Conservation (phyloP, 179 eudicot genomes). For the Silene coronaria region DNA sequence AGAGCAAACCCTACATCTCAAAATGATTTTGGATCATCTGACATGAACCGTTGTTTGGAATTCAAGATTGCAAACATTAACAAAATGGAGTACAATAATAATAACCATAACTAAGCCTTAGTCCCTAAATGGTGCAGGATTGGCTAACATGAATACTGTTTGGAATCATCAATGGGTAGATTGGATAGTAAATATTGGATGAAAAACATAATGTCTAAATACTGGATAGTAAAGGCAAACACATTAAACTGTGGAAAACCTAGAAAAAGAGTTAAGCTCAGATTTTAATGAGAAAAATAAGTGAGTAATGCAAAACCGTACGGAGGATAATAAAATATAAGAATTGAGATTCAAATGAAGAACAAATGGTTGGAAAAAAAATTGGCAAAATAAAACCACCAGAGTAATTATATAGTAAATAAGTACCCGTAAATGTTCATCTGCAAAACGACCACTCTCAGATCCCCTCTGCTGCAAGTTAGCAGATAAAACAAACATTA, state of each 20-base stretch:
- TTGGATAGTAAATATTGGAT: too few species aligned
- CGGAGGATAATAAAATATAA: too few species aligned
- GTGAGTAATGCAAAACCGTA: neutral
- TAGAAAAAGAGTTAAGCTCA: neutral
- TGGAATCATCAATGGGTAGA: slow-evolving; percentile 1
- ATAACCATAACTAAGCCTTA: too few species aligned
- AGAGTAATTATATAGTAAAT: neutral
- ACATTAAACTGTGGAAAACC: neutral
- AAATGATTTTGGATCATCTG: neutral
- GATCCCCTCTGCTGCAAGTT: slow-evolving; percentile 73
- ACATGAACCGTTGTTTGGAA: too few species aligned
- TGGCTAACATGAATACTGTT: neutral
- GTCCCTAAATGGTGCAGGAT: neutral
- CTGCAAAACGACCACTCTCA: slow-evolving; percentile 59
- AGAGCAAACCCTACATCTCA: neutral
- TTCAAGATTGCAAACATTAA: too few species aligned
- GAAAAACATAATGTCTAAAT: neutral
- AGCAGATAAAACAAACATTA: slow-evolving; percentile 11
- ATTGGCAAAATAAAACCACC: neutral
- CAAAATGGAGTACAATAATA: too few species aligned
- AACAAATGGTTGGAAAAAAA: neutral
- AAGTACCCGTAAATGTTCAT: slow-evolving; percentile 29
- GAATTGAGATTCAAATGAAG: too few species aligned
- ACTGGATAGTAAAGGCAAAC: neutral
- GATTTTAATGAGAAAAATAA: neutral